A percentile compares a stretch with the other conserved stretches of the same genome.
Evolutionary conservation across 805 yeast genomes (phyloP).

Genomic region (Pichia pseudocactophila): DNA sequence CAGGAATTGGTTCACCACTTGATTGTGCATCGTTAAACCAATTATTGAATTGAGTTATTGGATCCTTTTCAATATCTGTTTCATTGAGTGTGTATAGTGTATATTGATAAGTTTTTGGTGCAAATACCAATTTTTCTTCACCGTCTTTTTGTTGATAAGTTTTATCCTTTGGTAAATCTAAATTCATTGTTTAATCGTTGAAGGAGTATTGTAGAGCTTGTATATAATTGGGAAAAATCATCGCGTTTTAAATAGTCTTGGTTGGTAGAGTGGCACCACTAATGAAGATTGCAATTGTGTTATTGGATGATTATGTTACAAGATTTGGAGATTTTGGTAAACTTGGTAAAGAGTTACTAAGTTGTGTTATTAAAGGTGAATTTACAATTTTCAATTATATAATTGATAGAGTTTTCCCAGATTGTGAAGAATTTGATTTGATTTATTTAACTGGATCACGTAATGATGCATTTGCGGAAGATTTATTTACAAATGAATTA

Average conservation of each 20-base stretch:
- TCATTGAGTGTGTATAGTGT: slow-evolving; percentile 54
- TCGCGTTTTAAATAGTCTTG: too few species aligned
- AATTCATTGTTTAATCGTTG: slow-evolving; percentile 12
- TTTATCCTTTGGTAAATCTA: slow-evolving; percentile 16
- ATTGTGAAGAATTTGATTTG: slow-evolving; percentile 26
- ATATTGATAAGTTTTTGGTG: slow-evolving; percentile 86
- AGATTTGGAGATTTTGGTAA: slow-evolving; percentile 44
- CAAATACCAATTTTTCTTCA: slow-evolving; percentile 36
- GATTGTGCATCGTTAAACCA: slow-evolving; percentile 80
- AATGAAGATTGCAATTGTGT: slow-evolving; percentile 9
- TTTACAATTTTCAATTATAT: slow-evolving; percentile 33
- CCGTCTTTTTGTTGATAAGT: slow-evolving; percentile 6
- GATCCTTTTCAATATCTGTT: slow-evolving; percentile 44
- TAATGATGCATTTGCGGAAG: slow-evolving; percentile 35
- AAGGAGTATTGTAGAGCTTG: too few species aligned
- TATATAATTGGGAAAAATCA: too few species aligned
- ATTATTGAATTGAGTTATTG: slow-evolving; percentile 65
- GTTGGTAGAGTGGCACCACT: too few species aligned
- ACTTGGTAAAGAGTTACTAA: slow-evolving; percentile 27
- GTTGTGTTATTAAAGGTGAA: slow-evolving; percentile 1
- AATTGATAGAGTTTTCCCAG: slow-evolving; percentile 18
- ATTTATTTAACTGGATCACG: slow-evolving; percentile 48
- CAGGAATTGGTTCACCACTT: slow-evolving; percentile 59
- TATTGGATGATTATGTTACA: slow-evolving; percentile 7
- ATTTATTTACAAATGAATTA: slow-evolving; percentile 33